phyloP scores from a whole-genome alignment of 352 stramenopile species.

The Pythium periplocum region DNA sequence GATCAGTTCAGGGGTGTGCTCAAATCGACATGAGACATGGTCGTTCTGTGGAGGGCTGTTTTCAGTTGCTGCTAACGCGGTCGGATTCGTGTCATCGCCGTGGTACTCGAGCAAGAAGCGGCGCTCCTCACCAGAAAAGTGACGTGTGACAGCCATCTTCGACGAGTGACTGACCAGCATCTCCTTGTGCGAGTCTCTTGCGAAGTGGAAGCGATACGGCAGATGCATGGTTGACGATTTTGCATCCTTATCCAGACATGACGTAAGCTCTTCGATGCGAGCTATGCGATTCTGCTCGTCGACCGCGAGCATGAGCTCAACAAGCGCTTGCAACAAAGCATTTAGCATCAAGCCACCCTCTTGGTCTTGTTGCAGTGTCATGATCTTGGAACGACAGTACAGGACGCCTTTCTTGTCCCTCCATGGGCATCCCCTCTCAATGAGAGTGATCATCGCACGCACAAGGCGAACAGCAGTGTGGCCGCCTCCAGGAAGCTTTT shows the following conservation, averaged over 20 bases:
- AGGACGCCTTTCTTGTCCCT: constrained; percentile 65
- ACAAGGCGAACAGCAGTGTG: constrained; percentile 58
- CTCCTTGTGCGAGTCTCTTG: constrained; percentile 51
- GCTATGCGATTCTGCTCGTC: constrained; percentile 62
- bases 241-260: constrained; percentile 49
- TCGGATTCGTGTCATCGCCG: constrained; percentile 26
- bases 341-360: constrained; percentile 73
- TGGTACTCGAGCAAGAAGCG: constrained; percentile 73
- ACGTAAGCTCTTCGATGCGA: constrained; percentile 43
- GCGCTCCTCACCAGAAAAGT: constrained; percentile 70
- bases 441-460: constrained; percentile 55
- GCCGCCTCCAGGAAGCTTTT: constrained; percentile 47
- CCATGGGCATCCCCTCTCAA: constrained; percentile 61
- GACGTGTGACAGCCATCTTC: constrained; percentile 67
- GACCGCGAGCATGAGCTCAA: constrained; percentile 80
- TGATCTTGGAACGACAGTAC: constrained; percentile 85
- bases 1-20: constrained; percentile 64
- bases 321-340: constrained; percentile 67
- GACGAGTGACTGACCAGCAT: constrained; percentile 80
- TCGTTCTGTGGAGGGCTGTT: not conserved
- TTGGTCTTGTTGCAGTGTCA: constrained; percentile 76
- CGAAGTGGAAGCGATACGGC: constrained; percentile 76
- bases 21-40: constrained; percentile 71
- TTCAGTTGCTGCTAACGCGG: too few relatives aligned
- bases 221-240: constrained; percentile 35